Evolutionary conservation across 2,329 filamentous ascomycete genomes (phyloP).

Genomic region (Myriosclerotinia duriaeana): DNA sequence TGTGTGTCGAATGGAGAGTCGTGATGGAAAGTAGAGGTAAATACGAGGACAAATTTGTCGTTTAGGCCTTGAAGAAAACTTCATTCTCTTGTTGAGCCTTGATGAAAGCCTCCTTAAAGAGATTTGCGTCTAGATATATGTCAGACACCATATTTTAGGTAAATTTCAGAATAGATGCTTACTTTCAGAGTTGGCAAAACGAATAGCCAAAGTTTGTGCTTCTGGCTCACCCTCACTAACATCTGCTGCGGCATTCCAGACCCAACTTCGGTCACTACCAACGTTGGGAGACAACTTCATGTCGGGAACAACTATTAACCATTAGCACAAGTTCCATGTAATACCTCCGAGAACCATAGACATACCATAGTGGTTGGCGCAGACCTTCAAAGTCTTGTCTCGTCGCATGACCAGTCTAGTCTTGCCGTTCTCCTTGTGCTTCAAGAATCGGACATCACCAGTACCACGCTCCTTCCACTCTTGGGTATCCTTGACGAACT

Average conservation of each 20-base stretch:
- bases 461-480: slow-evolving; percentile 99
- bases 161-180: slow-evolving; percentile 44
- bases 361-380: slow-evolving; percentile 99
- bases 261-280: slow-evolving; percentile 97
- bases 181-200: slow-evolving; percentile 98
- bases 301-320: slow-evolving; percentile 77
- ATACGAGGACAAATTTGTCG: slow-evolving; percentile 18
- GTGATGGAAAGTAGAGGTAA: slow-evolving; percentile 27
- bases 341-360: slow-evolving; percentile 29
- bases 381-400: slow-evolving; percentile 99
- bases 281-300: slow-evolving; percentile 99
- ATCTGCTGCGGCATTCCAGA: slow-evolving; percentile 97
- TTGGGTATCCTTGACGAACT: slow-evolving; percentile 85
- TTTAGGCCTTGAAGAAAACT: slow-evolving; percentile 65
- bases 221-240: slow-evolving; percentile 98
- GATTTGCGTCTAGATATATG: slow-evolving; percentile 72
- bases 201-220: slow-evolving; percentile 92
- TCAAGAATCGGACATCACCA: slow-evolving; percentile 91
- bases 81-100: slow-evolving; percentile 97
- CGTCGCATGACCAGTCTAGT: slow-evolving; percentile 96
- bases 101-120: slow-evolving; percentile 96
- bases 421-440: slow-evolving; percentile 99
- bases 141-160: slow-evolving; percentile 29
- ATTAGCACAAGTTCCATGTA: slow-evolving; percentile 27
- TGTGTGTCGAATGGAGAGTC: slow-evolving; percentile 27